Base-by-base conservation (phyloP, 129 eudicot genomes). In the Lactuca saligna region DNA sequence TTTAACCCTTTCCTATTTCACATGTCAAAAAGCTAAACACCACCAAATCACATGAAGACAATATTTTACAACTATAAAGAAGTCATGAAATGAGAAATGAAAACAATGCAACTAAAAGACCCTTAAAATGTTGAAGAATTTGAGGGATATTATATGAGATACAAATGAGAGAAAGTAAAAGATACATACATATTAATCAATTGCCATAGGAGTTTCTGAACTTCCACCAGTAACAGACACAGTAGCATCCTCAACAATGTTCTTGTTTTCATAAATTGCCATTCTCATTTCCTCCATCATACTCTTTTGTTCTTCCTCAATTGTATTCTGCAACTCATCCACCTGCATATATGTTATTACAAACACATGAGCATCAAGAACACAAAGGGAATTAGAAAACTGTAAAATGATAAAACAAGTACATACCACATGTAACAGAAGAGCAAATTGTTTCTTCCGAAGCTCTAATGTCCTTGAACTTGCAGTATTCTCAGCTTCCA, bases 351-450 rank as follows among this genome's bases (percentile, higher is more conserved):
- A 34, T 34, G 61, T 11, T 54, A 54, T 48, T 48, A 76, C 3
- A 4, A 50, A 57, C 20, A 37, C 48, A 39, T 29, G 48, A 66
- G 49, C 31, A 42, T 56, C 12, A 61, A 49, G 0, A 31, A 61
- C 16, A 71, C 48, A 69, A 56, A 20, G 20, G 41, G 14, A 3
- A 7, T 20, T 5, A 48, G 7, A 34, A 31, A 29, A 48, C 29
- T n/a, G 11, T 29, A 65, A 4, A 65, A 31, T 5, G 34, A 33
- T 17, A 48, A 3, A 69, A 41, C 10, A 71, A 20, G 59, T 56
- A 83, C 96, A 74, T 82, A 93, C 98, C 97, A 93, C 98, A 51
- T 93, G 98, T 80, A 93, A 76, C 54, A 93, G 76, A 65, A 93
- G 95, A 54, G 97, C 76, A 64, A 93, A 93, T 71, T 93, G 98